Evolutionary conservation across 2,329 filamentous ascomycete species (phyloP), one percentile per base, ranked within the genome.

Genomic region (Harringtonia aguacate): DNA sequence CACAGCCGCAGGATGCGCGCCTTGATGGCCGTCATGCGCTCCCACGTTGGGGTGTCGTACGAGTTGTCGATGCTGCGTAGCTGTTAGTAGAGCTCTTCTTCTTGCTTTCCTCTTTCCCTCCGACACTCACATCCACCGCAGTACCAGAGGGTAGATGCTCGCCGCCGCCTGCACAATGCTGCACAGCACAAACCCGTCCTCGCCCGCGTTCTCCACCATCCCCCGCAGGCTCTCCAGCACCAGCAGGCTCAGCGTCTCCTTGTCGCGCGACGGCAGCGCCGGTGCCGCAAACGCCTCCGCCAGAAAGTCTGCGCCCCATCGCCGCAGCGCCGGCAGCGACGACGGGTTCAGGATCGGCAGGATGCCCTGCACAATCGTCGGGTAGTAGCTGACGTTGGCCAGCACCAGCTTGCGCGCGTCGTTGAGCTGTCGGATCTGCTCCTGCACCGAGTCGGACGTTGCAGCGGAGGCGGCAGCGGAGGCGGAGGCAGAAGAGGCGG

Each of bases 251-350:
- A 92, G 71, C 48, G 79, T 80, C 69, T 81, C 86, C 70, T 97
- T 98, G 61, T 85, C 80, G 42, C 81, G 73, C 47, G 77, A 70
- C 18, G 81, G 69, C 55, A 97, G 72, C 20, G 84, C 79, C n/a
- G 94, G 92, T 48, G 86, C 94, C 46, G 92, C 84, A 66, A 98
- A 97, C 3, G 89, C 88, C 68, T 98, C 92, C 45, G 90, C 88
- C 36, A 98, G 72, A 59, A 98, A 98, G 49, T 95, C 89, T 50
- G 89, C 83, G 22, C 90, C 92, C 92, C 92, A 98, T 82, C 89
- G 73, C 63, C 88, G 84, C 56, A 97, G 69, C 63, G 94, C 86
- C 45, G 95, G 66, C 48, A 78, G 75, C 50, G 86, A 75, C 52
- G 74, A 72, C 41, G 84, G 77, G 48, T 82, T 81, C 62, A 95